These are phyloP conservation scores for Populus nigra DNA, from an alignment of 345 rosid genomes.

Conservation along the genomic window DNA sequence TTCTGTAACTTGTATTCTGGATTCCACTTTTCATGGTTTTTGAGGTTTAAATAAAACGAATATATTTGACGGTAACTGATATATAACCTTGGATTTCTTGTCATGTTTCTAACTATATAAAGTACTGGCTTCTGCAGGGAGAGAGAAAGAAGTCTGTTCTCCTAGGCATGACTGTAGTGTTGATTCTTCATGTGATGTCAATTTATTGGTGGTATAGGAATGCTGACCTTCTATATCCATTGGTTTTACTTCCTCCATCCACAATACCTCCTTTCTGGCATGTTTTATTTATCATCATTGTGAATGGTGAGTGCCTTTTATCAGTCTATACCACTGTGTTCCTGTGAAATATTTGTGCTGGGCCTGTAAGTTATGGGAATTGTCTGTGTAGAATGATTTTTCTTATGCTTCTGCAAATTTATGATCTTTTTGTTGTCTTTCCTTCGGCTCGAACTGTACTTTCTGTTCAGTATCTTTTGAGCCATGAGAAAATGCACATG, in stretches of 20 bases:
- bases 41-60: background rate
- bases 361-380: background rate
- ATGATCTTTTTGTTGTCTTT: background rate
- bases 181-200: slow-evolving; percentile 39
- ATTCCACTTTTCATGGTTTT: background rate
- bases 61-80: background rate
- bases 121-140: slow-evolving; percentile 42
- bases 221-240: slow-evolving; percentile 50
- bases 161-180: slow-evolving; percentile 30
- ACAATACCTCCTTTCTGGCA: slow-evolving; percentile 61
- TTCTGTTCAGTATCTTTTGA: background rate
- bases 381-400: background rate
- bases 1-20: background rate
- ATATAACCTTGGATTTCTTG: background rate
- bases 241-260: slow-evolving; percentile 56
- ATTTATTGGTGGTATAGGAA: slow-evolving; percentile 50
- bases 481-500: background rate
- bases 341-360: background rate
- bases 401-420: background rate
- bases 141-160: slow-evolving; percentile 50
- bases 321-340: background rate
- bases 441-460: too few relatives aligned
- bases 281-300: slow-evolving; percentile 49
- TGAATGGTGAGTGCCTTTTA: slow-evolving; percentile 41
- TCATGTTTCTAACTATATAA: background rate